Conservation (phyloP, 192 early-diverging fungal genomes). For the Backusella westeae region DNA sequence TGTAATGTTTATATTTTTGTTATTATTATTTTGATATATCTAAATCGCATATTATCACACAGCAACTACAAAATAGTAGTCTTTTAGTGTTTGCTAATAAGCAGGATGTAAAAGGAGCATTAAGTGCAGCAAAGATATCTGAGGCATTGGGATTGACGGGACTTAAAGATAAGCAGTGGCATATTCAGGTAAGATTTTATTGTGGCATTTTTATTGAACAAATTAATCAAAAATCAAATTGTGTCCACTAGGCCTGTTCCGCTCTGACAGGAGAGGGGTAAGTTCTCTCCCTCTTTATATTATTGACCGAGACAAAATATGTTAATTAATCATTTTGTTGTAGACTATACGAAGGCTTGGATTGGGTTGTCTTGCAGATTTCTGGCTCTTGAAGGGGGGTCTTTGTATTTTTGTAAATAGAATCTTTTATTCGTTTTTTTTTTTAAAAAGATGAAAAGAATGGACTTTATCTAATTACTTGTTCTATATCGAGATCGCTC, state of each 20-base stretch:
- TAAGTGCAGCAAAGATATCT: slow-evolving; percentile 62
- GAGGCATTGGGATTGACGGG: slow-evolving; percentile 54
- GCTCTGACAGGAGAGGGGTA: slow-evolving; percentile 69
- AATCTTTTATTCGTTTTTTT: neutral
- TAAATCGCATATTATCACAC: neutral
- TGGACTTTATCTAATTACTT: neutral
- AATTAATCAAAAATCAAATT: neutral
- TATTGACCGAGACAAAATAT: neutral
- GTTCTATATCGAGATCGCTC: neutral
- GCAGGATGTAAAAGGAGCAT: slow-evolving; percentile 63
- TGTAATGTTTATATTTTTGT: slow-evolving; percentile 26
- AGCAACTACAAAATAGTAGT: slow-evolving; percentile 57
- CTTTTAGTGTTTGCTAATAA: slow-evolving; percentile 70
- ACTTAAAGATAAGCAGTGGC: slow-evolving; percentile 68
- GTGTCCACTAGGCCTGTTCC: slow-evolving; percentile 50
- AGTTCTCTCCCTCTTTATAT: slow-evolving; percentile 5
- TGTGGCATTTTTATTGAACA: neutral
- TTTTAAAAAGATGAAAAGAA: neutral
- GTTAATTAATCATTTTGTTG: neutral
- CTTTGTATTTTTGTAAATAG: neutral
- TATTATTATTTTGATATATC: neutral
- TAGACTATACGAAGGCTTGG: slow-evolving; percentile 57
- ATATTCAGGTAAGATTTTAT: slow-evolving; percentile 56
- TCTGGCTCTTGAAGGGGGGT: neutral
- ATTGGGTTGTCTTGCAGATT: slow-evolving; percentile 60